Percentiles rank a stretch among this genome's conserved stretches.
Conservation (phyloP, 495 filamentous ascomycete species). For the Talaromyces stipitatus region DNA sequence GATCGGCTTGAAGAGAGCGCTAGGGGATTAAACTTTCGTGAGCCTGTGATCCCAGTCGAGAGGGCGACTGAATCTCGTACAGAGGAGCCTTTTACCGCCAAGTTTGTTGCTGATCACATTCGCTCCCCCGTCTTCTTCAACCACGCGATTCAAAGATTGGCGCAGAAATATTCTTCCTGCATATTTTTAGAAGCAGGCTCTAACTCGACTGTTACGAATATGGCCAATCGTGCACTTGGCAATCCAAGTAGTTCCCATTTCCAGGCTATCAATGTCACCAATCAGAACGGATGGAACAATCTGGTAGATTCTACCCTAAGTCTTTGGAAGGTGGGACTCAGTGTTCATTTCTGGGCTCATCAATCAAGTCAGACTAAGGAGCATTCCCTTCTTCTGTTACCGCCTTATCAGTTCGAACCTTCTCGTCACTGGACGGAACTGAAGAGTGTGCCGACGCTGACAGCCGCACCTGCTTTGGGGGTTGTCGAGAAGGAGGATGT, state of each 20-base stretch:
- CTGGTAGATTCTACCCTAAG: constrained; percentile 31
- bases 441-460: too few relatives aligned
- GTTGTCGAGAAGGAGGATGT: too few relatives aligned
- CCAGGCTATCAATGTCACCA: constrained; percentile 34
- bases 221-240: constrained; percentile 26
- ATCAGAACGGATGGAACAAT: constrained; percentile 13
- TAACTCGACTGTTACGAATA: constrained; percentile 35
- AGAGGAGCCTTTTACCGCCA: constrained; percentile 21
- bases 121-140: constrained; percentile 43
- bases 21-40: constrained; percentile 17
- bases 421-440: constrained; percentile 31
- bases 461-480: too few relatives aligned
- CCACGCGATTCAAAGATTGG: constrained; percentile 36
- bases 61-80: constrained; percentile 17
- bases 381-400: constrained; percentile 30
- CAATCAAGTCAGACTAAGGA: constrained; percentile 30
- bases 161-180: constrained; percentile 18
- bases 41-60: constrained; percentile 24
- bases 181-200: constrained; percentile 48
- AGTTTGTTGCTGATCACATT: constrained; percentile 36
- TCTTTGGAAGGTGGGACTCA: constrained; percentile 39
- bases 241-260: constrained; percentile 19
- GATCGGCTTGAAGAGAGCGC: constrained; percentile 18
- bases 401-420: constrained; percentile 49
- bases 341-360: constrained; percentile 39